Evolutionary conservation across 23 red algal genomes (phyloP), one percentile per base, ranked within the genome.

Genomic region (Chondrus crispus): DNA sequence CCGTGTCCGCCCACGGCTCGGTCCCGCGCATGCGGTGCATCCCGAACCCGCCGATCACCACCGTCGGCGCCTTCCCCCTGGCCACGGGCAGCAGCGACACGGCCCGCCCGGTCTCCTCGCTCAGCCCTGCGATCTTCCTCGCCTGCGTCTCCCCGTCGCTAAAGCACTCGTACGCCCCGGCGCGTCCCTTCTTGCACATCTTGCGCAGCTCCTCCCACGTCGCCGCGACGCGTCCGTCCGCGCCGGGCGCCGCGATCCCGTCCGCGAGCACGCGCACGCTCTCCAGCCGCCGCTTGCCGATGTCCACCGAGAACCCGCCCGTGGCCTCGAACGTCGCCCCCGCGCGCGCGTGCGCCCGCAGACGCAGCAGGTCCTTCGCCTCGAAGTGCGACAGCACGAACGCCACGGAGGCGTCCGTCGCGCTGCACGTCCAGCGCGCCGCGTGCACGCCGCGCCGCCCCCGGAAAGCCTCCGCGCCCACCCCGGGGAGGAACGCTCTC

Each of bases 21-120:
- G 72, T 57, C 18, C 42, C 33, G 46, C 71, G 66, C 18, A 90
- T 44, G 45, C 94, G 79, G 49, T 96, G 94, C 94, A 96, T 96
- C 2, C 37, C 37, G 53, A 96, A 96, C 5, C 94, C 94, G 20
- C 82, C 85, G 51, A 96, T 41, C 7, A 89, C 45, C 33, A 90
- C 39, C n/a, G 94, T 91, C 33, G 94, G 94, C 32, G 84, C 64
- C 45, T 49, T 80, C 14, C 44, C 6, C 14, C 58, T 68, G 20
- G 30, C 73, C 10, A 81, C 46, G 22, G 94, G 94, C 62, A 83
- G 33, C 16, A 96, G 58, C 53, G 94, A 87, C 2, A 57, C 68
- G 16, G 78, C 51, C 1, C 94, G 46, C 18, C 86, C 68, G 3
- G 94, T 96, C 26, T 38, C 3, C 5, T 58, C 28, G 22, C 84